Conservation (phyloP, 805 yeast genomes). For the Yamadazyma sp. region DNA sequence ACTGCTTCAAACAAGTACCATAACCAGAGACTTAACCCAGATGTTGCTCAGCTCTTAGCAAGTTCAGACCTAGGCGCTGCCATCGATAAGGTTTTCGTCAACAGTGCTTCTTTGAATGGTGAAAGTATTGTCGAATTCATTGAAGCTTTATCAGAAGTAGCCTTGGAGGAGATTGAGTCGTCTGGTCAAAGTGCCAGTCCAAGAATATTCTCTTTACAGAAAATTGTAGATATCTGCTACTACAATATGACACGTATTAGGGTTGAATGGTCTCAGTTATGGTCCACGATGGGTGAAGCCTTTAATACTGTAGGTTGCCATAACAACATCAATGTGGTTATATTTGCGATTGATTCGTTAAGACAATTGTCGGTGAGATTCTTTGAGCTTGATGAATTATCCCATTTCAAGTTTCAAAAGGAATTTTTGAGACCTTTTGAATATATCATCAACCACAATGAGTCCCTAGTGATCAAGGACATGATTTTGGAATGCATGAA, state of each 20-base stretch:
- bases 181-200: slow-evolving; percentile 82
- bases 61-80: slow-evolving; percentile 73
- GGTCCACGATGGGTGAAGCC: slow-evolving; percentile 91
- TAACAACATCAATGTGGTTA: slow-evolving; percentile 69
- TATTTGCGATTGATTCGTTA: slow-evolving; percentile 90
- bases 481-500: slow-evolving; percentile 88
- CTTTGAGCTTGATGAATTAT: slow-evolving; percentile 87
- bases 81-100: slow-evolving; percentile 84
- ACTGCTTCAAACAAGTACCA: slow-evolving; percentile 69
- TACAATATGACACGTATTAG: slow-evolving; percentile 96
- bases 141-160: slow-evolving; percentile 79
- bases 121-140: slow-evolving; percentile 86
- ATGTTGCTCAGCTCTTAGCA: slow-evolving; percentile 55
- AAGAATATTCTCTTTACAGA: slow-evolving; percentile 87
- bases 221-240: slow-evolving; percentile 95
- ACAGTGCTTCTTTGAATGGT: slow-evolving; percentile 76
- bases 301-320: slow-evolving; percentile 86
- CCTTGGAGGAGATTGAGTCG: slow-evolving; percentile 86
- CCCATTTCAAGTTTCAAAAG: slow-evolving; percentile 93
- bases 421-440: slow-evolving; percentile 92
- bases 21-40: slow-evolving; percentile 63
- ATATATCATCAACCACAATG: slow-evolving; percentile 68
- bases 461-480: slow-evolving; percentile 70
- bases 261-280: slow-evolving; percentile 92
- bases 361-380: slow-evolving; percentile 92